Conservation (phyloP, 129 eudicot genomes). For the Artemisia argyi region DNA sequence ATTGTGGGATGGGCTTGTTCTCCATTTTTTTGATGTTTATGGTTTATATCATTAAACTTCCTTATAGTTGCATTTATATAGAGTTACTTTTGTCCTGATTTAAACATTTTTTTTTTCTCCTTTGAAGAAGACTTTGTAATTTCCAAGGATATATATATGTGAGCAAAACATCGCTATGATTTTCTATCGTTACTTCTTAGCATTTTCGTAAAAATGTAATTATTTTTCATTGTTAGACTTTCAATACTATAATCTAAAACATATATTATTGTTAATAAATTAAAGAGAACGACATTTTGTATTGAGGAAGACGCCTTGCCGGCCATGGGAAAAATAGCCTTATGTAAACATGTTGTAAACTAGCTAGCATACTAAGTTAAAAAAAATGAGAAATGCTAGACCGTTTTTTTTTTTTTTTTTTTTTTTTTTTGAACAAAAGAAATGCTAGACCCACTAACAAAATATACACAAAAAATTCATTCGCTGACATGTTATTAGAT, state of each 20-base stretch:
- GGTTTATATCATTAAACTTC: background rate
- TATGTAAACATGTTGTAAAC: too few species aligned
- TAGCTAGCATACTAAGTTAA: too few species aligned
- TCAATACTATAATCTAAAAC: background rate
- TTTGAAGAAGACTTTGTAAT: too few species aligned
- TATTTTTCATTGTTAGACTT: conserved; percentile 21
- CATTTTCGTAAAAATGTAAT: background rate
- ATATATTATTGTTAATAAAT: background rate
- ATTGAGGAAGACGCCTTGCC: conserved; percentile 16
- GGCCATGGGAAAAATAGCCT: conserved; percentile 3
- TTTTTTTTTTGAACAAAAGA: too few species aligned
- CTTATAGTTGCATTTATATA: conserved; percentile 11
- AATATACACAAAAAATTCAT: too few species aligned
- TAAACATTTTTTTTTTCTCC: too few species aligned
- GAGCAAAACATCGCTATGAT: background rate
- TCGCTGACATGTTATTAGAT: too few species aligned
- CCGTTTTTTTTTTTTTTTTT: too few species aligned
- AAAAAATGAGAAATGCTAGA: too few species aligned
- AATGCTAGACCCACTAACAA: too few species aligned
- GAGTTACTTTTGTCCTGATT: too few species aligned
- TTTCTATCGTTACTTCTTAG: background rate
- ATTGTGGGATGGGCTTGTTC: conserved; percentile 7
- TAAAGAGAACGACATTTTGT: conserved; percentile 12
- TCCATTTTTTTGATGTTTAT: conserved; percentile 19
- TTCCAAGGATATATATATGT: background rate